phyloP scores from a whole-genome alignment of 139 green algal species.

The Astrephomene gubernaculifera region DNA sequence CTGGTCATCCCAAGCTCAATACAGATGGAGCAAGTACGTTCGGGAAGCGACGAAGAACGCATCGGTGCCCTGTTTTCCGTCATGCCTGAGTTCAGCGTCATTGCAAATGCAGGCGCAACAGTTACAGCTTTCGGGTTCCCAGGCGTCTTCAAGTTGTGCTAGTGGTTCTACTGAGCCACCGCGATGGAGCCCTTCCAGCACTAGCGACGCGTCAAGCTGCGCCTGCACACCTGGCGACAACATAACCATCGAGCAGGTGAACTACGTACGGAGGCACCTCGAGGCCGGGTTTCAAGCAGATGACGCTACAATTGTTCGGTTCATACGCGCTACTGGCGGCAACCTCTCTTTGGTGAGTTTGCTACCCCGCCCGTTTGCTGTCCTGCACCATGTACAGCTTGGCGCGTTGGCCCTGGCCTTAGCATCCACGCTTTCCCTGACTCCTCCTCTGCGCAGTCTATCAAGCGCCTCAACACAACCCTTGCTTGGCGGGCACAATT shows the following conservation, averaged over 20 bases:
- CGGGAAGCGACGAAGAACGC: too few species aligned
- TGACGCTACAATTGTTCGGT: conserved; percentile 1
- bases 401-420: too few species aligned
- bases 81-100: too few species aligned
- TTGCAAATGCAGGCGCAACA: too few species aligned
- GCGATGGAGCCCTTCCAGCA: neutral
- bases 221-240: neutral
- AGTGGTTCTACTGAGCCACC: neutral
- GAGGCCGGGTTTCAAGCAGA: neutral
- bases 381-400: neutral
- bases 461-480: conserved; percentile 69
- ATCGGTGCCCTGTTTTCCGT: too few species aligned
- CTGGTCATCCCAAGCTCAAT: too few species aligned
- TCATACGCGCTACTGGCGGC: conserved; percentile 40
- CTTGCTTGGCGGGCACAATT: conserved; percentile 63
- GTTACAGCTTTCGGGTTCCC: too few species aligned
- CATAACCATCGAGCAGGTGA: neutral
- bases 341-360: conserved; percentile 42
- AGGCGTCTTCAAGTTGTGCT: neutral
- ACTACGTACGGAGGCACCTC: neutral
- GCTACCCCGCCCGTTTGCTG: neutral
- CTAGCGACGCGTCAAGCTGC: neutral
- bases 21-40: too few species aligned
- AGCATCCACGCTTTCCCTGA: neutral
- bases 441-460: conserved; percentile 44